Conservation (phyloP, 768 basidiomycete species). For the Obba rivulosa region DNA sequence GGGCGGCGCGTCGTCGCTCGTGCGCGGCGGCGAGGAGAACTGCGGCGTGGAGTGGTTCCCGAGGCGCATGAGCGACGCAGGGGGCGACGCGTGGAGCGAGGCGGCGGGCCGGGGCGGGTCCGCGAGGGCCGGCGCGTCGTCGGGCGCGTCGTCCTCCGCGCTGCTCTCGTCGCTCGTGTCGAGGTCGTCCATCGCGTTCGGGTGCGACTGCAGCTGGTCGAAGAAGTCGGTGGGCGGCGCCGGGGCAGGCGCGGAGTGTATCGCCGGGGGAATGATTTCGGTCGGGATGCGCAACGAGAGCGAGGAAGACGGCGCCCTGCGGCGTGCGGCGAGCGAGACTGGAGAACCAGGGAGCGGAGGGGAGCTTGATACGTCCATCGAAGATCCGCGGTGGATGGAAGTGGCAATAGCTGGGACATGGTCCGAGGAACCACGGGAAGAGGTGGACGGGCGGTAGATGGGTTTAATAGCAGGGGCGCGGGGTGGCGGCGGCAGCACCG, state of each 20-base stretch:
- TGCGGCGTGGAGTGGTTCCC: constrained; percentile 71
- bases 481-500: constrained; percentile 53
- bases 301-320: constrained; percentile 13
- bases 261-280: constrained; percentile 34
- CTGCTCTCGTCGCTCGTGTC: constrained; percentile 49
- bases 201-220: constrained; percentile 66
- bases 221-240: constrained; percentile 70
- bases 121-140: constrained; percentile 8
- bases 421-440: constrained; percentile 11
- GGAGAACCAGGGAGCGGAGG: not conserved
- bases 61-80: constrained; percentile 50
- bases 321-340: constrained; percentile 17
- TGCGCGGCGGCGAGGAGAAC: constrained; percentile 30
- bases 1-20: constrained; percentile 5
- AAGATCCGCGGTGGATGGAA: constrained; percentile 1
- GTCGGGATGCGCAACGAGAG: constrained; percentile 36
- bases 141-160: constrained; percentile 18
- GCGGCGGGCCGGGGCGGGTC: constrained; percentile 6
- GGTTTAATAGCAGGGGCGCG: constrained; percentile 20
- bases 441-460: constrained; percentile 18
- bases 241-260: constrained; percentile 60
- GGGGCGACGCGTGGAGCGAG: constrained; percentile 21
- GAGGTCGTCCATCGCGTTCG: constrained; percentile 69
- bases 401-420: constrained; percentile 4
- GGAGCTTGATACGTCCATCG: not conserved